Evolutionary conservation across 805 yeast species (phyloP), one percentile per base, ranked within the genome.

Genomic region (Metschnikowia peoriensis): DNA sequence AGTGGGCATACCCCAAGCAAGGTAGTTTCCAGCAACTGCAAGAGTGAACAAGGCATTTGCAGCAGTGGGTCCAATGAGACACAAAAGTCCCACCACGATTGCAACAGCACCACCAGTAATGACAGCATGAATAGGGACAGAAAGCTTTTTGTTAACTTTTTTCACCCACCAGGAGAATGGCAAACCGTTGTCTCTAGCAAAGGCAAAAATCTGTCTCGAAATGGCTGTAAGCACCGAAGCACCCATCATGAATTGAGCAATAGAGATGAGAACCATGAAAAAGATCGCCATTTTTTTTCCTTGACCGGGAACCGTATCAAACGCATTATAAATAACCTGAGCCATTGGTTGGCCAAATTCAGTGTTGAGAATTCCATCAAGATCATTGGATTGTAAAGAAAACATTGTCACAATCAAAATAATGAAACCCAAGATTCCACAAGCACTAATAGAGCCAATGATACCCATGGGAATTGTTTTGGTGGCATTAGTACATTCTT

Each of bases 121-220:
- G 17, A 85, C 79, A 1, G 92, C 90, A 59, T 84, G 76, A 28
- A 84, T 66, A 14, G 94, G 93, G 29, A 84, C 87, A n/a, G 78
- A 73, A 38, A 80, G 68, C 52, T 66, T 76, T 48, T 78, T 73
- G 61, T 86, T 73, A 42, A 87, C 88, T 42, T 71, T 78, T 58
- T 84, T 82, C 55, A 86, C 76, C 61, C 72, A 72, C 57, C 58
- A 52, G 32, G 58, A 52, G 56, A 84, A 71, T 8, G 92, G 92
- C 51, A 86, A 74, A 14, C 90, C 91, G 60, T 85, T 84, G 65
- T 86, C 93, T 70, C 93, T 80, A 40, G 89, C 83, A 66, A 85
- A 84, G 1, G 90, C 89, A 83, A 87, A 86, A 46, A 84, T 76
- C 66, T 85, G 90, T 66, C 91, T 78, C 6, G 88, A 83, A 7